Conservation (phyloP, 306 rosid genomes). For the Sindora glabra region DNA sequence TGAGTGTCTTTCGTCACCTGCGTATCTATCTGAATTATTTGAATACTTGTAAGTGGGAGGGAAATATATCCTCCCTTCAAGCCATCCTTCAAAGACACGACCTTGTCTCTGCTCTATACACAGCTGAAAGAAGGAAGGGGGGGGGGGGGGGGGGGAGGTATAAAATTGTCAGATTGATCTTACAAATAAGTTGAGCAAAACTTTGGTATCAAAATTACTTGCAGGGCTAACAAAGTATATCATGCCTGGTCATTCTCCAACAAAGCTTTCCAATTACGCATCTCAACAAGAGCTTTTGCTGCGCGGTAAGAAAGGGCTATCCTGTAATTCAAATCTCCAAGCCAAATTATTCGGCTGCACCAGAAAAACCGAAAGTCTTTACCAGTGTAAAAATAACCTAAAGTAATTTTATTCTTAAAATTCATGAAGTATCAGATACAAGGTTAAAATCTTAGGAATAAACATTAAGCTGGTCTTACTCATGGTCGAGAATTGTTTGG, state of each 20-base stretch:
- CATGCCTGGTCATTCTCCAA: conserved; percentile 92
- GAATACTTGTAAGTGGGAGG: conserved; percentile 99
- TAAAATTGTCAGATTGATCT: conserved; percentile 21
- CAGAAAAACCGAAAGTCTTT: conserved; percentile 17
- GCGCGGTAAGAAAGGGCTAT: conserved; percentile 81
- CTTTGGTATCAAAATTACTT: conserved; percentile 3
- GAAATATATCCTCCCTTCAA: conserved; percentile 86
- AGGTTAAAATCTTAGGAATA: conserved; percentile 1
- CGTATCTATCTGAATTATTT: conserved; percentile 87
- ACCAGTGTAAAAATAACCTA: not conserved
- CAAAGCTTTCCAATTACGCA: conserved; percentile 84
- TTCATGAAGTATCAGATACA: not conserved
- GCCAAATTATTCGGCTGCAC: conserved; percentile 89
- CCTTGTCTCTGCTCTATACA: conserved; percentile 75
- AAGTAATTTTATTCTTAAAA: not conserved
- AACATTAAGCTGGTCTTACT: conserved; percentile 49
- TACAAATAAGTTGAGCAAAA: not conserved
- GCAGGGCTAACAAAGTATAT: conserved; percentile 12
- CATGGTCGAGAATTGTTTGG: conserved; percentile 72
- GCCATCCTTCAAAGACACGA: conserved; percentile 84
- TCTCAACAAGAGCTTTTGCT: conserved; percentile 88
- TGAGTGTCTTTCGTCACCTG: conserved; percentile 73
- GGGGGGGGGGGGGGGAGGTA: too few species aligned
- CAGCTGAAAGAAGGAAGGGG: conserved; percentile 62
- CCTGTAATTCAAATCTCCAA: conserved; percentile 95